Evolutionary conservation across 2,329 filamentous ascomycete species (phyloP), one percentile per base, ranked within the genome.

Genomic region (Aspergillus pseudonomiae): DNA sequence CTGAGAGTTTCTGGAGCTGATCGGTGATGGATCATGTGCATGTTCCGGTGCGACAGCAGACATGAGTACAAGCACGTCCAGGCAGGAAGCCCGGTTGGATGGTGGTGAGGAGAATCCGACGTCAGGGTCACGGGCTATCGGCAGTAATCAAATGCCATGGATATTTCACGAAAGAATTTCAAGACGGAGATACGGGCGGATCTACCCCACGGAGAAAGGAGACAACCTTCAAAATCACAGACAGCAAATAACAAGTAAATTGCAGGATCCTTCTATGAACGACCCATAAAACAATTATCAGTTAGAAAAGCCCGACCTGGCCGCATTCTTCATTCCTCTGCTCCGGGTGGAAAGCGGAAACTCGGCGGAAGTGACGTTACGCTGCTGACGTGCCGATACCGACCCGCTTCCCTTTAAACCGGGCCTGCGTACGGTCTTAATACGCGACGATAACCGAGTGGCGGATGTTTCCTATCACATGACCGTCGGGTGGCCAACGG

Each of bases 301-400:
- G 32, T 54, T 54, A 53, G 48, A 59, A 59, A 60, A 36, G 34
- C 57, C 57, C 45, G 45, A 65, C 58, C 39, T 41, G 61, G 64
- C 65, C 67, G 63, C 65, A 59, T 60, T 59, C 58, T 56, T 66
- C 46, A 28, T 28, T 28, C 26, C 5, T 28, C 65, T 11, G 16
- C 7, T 24, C 70, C 63, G 56, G 66, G 57, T 66, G 56, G 45
- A 62, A 57, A 46, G 66, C 65, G 62, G 67, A 61, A 64, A 60
- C 34, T 56, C 57, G 54, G 53, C 61, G 63, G 60, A 39, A 61
- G 59, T 59, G 57, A 61, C 41, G 63, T 64, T 71, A 73, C 67
- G 57, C 59, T 60, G 41, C 64, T 74, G 70, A 76, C 74, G 63
- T 73, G 74, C 74, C 74, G 74, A 75, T 76, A 76, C 74, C 74